Evolutionary conservation across 108 stramenopile genomes (phyloP), one percentile per base, ranked within the genome.

Genomic region (Nannochloropsis salina): DNA sequence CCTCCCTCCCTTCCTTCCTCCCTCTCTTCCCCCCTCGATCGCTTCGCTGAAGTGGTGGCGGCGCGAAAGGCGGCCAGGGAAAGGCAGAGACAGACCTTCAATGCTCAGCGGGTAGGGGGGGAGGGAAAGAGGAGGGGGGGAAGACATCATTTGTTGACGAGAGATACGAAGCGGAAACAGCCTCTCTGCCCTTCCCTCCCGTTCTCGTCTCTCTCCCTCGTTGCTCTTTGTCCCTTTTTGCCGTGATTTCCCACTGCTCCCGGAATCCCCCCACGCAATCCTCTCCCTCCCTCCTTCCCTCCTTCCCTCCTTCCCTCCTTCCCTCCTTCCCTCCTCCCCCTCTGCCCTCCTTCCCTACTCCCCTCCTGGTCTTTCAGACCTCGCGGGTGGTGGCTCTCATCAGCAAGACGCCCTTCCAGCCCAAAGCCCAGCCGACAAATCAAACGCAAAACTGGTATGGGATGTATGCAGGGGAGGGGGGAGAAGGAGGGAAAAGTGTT

Each of bases 1-100:
- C 61, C 61, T 74, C 6, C 61, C 61, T 74, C 15, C 61, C 61
- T 74, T 2, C 15, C 15, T 15, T 74, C 20, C 6, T n/a, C 15
- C 61, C 20, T 74, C 61, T 74, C 61, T 15, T n/a, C 61, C 61
- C n/a, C 61, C 61, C n/a, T 74, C n/a, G 61, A 74, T n/a, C 61
- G 61, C 61, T n/a, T 74, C 20, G 61, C 61, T n/a, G 15, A 74
- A 15, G n/a, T 74, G 20, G n/a, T n/a, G 8, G n/a, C 15, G 20
- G 15, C 61, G 3, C 61, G 61, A 15, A 74, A n/a, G 61, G 8
- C 61, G 6, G 61, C 61, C 61, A 15, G 61, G 61, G 61, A 74
- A 2, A 74, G n/a, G 15, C 20, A 74, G 8, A 74, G 61, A 6
- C 15, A 74, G 61, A n/a, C 61, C 20, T 74, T 74, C n/a, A 31